Evolutionary conservation across 352 stramenopile genomes (phyloP), one percentile per base, ranked within the genome.

Genomic region (Achlya hypogyna): DNA sequence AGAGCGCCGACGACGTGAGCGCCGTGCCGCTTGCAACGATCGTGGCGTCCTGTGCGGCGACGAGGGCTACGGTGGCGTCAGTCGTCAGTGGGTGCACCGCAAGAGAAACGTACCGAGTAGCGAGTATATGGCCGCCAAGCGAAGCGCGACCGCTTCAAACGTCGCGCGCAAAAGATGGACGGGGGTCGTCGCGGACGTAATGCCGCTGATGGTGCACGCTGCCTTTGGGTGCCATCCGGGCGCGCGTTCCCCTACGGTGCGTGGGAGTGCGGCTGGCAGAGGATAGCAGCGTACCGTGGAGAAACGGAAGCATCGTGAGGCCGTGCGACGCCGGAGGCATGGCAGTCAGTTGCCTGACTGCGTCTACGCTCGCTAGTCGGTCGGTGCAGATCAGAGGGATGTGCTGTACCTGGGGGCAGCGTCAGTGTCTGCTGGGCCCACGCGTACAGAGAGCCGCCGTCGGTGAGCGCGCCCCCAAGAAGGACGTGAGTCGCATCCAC

Each of bases 401-500:
- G 22, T 34, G 29, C 12, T n/a, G 20, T 23, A 65, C 63, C 51
- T 22, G 4, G 31, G 18, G 68, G 71, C 16, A 92, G 60, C 32
- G 68, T 72, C 69, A 98, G 74, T 9, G 87, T 83, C 16, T 92
- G 75, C 43, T 79, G 73, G 53, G 91, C 87, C 78, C 96, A 98
- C 60, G 96, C 88, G 65, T 95, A 92, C 8, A 98, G 77, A n/a
- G 89, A 97, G n/a, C 93, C 95, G n/a, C 95, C 95, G 75, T 98
- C 95, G 34, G 92, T 98, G n/a, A 98, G 75, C 0, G 95, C 95
- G 27, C 93, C 95, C n/a, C 95, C 95, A 0, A 98, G 71, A 63
- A 98, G 69, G 53, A 98, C 69, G 23, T 87, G 78, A 35, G 90
- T 71, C 23, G 79, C 75, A 54, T 93, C 75, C 40, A 98, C 86